Conservation (phyloP, 805 yeast genomes). For the Schwanniomyces vanrijiae region DNA sequence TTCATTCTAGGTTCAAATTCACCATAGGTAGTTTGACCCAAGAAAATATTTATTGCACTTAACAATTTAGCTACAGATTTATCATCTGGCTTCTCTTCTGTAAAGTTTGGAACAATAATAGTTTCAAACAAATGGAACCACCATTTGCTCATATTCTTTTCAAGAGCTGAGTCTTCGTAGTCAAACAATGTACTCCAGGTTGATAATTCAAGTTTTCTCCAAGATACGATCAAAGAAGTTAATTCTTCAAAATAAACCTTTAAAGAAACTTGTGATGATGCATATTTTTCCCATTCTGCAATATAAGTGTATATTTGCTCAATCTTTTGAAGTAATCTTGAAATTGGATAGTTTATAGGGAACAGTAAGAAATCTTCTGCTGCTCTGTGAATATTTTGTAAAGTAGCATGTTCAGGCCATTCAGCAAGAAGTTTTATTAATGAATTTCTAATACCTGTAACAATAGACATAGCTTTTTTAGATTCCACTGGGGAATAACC, state of each 20-base stretch:
- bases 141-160: conserved; percentile 68
- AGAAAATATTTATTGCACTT: conserved; percentile 68
- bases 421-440: conserved; percentile 50
- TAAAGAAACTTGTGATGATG: conserved; percentile 74
- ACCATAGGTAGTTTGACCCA: conserved; percentile 76
- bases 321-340: conserved; percentile 72
- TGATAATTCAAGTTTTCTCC: conserved; percentile 86
- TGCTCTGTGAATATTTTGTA: conserved; percentile 63
- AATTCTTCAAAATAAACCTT: conserved; percentile 53
- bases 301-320: conserved; percentile 84
- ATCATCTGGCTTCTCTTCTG: conserved; percentile 26
- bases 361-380: conserved; percentile 64
- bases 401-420: conserved; percentile 96
- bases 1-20: conserved; percentile 62
- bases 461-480: conserved; percentile 52
- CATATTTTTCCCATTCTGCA: conserved; percentile 93
- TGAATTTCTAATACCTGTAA: conserved; percentile 25
- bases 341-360: conserved; percentile 70
- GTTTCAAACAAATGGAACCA: conserved; percentile 91
- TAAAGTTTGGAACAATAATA: conserved; percentile 54
- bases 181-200: conserved; percentile 81
- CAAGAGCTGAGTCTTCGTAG: conserved; percentile 54
- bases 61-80: conserved; percentile 20
- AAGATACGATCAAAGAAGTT: conserved; percentile 71
- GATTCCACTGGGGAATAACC: conserved; percentile 64